A percentile compares a stretch with the other conserved stretches of the same genome.
phyloP scores from a whole-genome alignment of 129 eudicot genomes.

The Solidago caesia region DNA sequence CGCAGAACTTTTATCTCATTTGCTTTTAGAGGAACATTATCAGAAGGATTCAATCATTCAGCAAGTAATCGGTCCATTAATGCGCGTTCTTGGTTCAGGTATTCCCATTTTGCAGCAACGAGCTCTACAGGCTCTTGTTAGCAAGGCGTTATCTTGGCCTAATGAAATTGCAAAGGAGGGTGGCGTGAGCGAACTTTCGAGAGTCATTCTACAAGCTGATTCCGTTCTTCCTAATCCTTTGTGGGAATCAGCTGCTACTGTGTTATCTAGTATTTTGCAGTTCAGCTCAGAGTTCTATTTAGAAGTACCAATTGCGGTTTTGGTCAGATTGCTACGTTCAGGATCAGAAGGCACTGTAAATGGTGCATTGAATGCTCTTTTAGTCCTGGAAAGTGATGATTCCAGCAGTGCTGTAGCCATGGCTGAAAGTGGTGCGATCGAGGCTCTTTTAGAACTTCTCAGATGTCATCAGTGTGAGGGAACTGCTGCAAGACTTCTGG shows the following conservation, averaged over 20 bases:
- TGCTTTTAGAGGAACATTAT: slow-evolving; percentile 74
- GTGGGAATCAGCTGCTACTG: slow-evolving; percentile 98
- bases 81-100: slow-evolving; percentile 84
- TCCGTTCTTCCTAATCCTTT: slow-evolving; percentile 76
- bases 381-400: slow-evolving; percentile 92
- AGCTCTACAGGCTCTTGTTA: slow-evolving; percentile 79
- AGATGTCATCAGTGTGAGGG: slow-evolving; percentile 94
- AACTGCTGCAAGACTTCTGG: slow-evolving; percentile 85
- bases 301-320: slow-evolving; percentile 94
- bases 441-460: slow-evolving; percentile 89
- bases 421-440: slow-evolving; percentile 98
- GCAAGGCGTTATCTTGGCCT: slow-evolving; percentile 79
- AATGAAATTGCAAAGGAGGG: slow-evolving; percentile 99
- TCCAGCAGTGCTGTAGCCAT: slow-evolving; percentile 89
- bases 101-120: slow-evolving; percentile 86
- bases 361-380: slow-evolving; percentile 90
- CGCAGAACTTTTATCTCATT: slow-evolving; percentile 87
- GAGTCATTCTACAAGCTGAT: slow-evolving; percentile 79
- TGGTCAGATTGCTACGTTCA: slow-evolving; percentile 85
- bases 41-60: slow-evolving; percentile 78
- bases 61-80: slow-evolving; percentile 84
- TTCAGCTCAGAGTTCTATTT: slow-evolving; percentile 90
- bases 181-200: slow-evolving; percentile 86
- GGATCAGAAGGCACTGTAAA: slow-evolving; percentile 79
- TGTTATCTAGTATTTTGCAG: slow-evolving; percentile 82